Conservation (phyloP, 2,329 filamentous ascomycete species). For the Fusarium tanahbumbuense region DNA sequence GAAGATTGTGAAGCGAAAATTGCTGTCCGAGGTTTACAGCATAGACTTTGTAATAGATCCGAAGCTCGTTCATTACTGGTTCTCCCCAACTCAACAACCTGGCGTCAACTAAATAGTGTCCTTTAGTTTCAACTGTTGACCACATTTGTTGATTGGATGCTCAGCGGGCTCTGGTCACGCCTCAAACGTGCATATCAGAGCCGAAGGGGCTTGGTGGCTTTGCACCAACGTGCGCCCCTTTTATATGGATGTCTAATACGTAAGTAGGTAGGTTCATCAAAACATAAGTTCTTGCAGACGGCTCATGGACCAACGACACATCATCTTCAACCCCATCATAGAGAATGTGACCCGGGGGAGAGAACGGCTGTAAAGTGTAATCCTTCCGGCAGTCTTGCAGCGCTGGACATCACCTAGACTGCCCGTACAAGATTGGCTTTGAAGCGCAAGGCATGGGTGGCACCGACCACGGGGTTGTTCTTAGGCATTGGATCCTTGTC, state of each 20-base stretch:
- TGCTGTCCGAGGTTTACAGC: background rate
- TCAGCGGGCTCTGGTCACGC: slow-evolving; percentile 3
- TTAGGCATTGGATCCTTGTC: slow-evolving; percentile 38
- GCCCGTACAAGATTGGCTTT: slow-evolving; percentile 18
- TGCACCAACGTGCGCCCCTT: slow-evolving; percentile 13
- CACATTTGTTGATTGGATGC: background rate
- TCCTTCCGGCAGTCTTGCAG: slow-evolving; percentile 39
- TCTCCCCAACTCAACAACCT: slow-evolving; percentile 7
- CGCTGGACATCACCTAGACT: slow-evolving; percentile 31
- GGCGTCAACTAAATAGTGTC: slow-evolving; percentile 5
- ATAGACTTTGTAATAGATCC: background rate
- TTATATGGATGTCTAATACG: slow-evolving; percentile 1
- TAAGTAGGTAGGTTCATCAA: background rate
- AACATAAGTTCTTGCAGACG: background rate
- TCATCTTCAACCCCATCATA: slow-evolving; percentile 4
- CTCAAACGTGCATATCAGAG: slow-evolving; percentile 29
- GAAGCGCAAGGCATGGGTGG: slow-evolving; percentile 39
- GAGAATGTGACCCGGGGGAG: background rate
- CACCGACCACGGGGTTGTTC: slow-evolving; percentile 46
- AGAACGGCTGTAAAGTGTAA: slow-evolving; percentile 16
- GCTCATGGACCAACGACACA: slow-evolving; percentile 4
- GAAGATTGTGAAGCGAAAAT: slow-evolving; percentile 21
- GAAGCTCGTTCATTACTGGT: slow-evolving; percentile 1
- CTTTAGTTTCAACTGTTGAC: slow-evolving; percentile 14
- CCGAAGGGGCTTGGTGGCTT: slow-evolving; percentile 8